Conservation (phyloP, 176 grass and related monocot genomes). For the Avena eriantha region DNA sequence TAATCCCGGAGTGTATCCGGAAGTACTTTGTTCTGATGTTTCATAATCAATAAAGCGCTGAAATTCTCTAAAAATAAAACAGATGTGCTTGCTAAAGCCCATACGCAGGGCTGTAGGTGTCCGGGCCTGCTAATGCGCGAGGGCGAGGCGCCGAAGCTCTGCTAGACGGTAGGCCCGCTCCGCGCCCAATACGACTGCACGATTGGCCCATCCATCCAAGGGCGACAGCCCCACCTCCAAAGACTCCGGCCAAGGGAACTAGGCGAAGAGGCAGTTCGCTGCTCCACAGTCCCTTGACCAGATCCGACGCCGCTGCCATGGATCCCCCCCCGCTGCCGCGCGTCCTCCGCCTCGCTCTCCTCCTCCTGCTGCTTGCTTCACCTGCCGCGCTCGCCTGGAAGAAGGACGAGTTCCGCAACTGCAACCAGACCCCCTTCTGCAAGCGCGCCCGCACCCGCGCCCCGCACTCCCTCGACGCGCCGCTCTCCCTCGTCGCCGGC, state of each 20-base stretch:
- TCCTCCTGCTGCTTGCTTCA: constrained; percentile 44
- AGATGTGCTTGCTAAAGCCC: too few species aligned
- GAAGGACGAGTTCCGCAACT: constrained; percentile 95
- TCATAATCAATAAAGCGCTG: too few species aligned
- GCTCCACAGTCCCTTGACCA: constrained; percentile 28
- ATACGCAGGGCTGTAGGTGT: not conserved
- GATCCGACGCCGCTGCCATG: constrained; percentile 52
- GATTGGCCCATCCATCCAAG: not conserved
- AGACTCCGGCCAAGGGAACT: constrained; percentile 30
- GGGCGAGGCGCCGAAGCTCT: too few species aligned
- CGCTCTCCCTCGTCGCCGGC: constrained; percentile 60
- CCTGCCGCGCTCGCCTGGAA: constrained; percentile 68
- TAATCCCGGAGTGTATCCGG: too few species aligned
- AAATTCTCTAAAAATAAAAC: too few species aligned
- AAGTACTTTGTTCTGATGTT: too few species aligned
- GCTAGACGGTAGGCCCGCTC: too few species aligned
- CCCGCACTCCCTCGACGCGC: constrained; percentile 76
- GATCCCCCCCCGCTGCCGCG: constrained; percentile 43
- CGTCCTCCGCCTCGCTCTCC: constrained; percentile 34
- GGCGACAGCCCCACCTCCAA: not conserved
- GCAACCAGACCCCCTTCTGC: constrained; percentile 96
- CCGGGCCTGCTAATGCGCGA: not conserved
- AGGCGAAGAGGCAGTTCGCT: not conserved
- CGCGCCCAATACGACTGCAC: too few species aligned
- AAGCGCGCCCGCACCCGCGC: constrained; percentile 68